Conservation (phyloP, 805 yeast species). For the Candida sakaeoensis region DNA sequence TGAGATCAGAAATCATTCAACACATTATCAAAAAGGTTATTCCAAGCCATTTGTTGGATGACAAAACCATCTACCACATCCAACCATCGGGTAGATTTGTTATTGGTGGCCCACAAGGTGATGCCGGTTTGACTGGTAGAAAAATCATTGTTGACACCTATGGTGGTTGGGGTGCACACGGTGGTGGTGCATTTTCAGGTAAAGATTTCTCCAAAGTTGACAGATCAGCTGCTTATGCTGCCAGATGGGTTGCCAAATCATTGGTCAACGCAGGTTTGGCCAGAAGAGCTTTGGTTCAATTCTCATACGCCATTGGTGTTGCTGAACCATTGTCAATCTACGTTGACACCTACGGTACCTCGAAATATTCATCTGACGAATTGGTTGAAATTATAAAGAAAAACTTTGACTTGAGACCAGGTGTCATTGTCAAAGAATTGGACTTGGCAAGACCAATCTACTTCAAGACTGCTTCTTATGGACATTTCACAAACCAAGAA, state of each 20-base stretch:
- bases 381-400: slow-evolving; percentile 86
- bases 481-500: slow-evolving; percentile 99
- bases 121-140: slow-evolving; percentile 99
- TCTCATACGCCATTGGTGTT: slow-evolving; percentile 99
- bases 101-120: slow-evolving; percentile 99
- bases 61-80: slow-evolving; percentile 93
- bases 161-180: slow-evolving; percentile 99
- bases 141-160: slow-evolving; percentile 99
- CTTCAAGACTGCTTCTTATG: slow-evolving; percentile 98
- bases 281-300: slow-evolving; percentile 96
- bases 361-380: slow-evolving; percentile 83
- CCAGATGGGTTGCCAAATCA: slow-evolving; percentile 99
- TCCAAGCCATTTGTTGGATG: slow-evolving; percentile 87
- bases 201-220: slow-evolving; percentile 99
- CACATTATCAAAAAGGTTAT: slow-evolving; percentile 89
- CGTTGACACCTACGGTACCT: slow-evolving; percentile 98
- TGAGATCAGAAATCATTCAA: slow-evolving; percentile 72
- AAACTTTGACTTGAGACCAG: slow-evolving; percentile 99
- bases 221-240: slow-evolving; percentile 99
- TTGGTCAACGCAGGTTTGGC: slow-evolving; percentile 92
- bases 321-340: slow-evolving; percentile 98
- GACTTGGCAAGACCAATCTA: slow-evolving; percentile 99
- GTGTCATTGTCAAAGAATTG: slow-evolving; percentile 94
- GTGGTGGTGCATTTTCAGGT: slow-evolving; percentile 99
- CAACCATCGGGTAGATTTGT: slow-evolving; percentile 99